Percentiles rank a stretch among this genome's conserved stretches.
Conservation (phyloP, 2,329 filamentous ascomycete species). For the Sclerotinia trifoliorum region DNA sequence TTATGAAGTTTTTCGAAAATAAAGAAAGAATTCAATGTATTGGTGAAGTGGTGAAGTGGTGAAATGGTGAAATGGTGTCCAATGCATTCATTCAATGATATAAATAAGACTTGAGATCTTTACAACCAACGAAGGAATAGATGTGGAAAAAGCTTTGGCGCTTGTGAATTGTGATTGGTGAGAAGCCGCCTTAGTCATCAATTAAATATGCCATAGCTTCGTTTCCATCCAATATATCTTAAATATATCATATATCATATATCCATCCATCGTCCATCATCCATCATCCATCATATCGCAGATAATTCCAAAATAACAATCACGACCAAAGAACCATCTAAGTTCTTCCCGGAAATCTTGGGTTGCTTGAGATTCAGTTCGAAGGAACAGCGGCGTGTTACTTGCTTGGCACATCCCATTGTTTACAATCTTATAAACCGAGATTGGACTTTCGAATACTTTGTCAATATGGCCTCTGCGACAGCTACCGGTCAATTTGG, state of each 20-base stretch:
- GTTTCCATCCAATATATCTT: background rate
- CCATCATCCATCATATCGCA: too few species aligned
- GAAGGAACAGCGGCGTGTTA: background rate
- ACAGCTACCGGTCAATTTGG: constrained; percentile 43
- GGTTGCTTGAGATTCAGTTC: background rate
- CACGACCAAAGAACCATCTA: too few species aligned
- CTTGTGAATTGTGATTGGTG: background rate
- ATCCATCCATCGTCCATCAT: too few species aligned
- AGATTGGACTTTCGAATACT: background rate
- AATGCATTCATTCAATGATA: background rate
- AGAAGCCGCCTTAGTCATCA: constrained; percentile 2
- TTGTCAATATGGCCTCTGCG: constrained; percentile 33
- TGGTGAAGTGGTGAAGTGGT: background rate
- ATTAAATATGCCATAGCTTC: background rate
- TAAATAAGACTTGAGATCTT: background rate
- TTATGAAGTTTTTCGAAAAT: background rate
- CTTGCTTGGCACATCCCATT: background rate
- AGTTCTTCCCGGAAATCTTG: background rate
- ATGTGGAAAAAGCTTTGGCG: background rate
- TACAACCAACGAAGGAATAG: background rate
- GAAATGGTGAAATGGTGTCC: too few species aligned
- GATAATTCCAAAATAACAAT: background rate
- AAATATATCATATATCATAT: background rate
- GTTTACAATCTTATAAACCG: background rate
- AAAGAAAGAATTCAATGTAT: background rate